phyloP scores from a whole-genome alignment of 192 early-diverging fungal genomes.

The Coemansia umbellata region DNA sequence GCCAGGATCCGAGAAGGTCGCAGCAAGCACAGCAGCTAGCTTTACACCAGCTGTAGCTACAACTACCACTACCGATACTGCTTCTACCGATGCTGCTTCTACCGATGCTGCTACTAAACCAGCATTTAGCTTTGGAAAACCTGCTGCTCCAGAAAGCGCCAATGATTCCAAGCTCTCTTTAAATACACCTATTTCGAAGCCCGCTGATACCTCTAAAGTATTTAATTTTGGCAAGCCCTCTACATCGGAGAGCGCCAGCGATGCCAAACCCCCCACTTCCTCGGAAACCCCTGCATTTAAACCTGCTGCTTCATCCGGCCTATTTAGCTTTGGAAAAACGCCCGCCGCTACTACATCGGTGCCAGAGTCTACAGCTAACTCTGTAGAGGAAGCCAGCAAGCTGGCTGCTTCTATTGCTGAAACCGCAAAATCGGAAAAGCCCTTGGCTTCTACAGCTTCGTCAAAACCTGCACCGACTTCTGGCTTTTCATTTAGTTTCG shows the following conservation, averaged over 20 bases:
- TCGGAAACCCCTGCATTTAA: background rate
- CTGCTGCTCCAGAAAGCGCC: background rate
- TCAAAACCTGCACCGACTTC: background rate
- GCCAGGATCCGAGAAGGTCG: background rate
- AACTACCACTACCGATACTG: background rate
- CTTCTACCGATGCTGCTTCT: conserved; percentile 1
- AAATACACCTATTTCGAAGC: background rate
- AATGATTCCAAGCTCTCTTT: conserved; percentile 1
- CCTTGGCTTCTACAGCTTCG: background rate
- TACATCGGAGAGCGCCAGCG: background rate
- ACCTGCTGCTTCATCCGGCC: background rate
- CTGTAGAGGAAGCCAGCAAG: conserved; percentile 1
- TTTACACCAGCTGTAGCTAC: conserved; percentile 10
- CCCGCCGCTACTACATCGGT: too few species aligned
- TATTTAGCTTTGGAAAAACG: conserved; percentile 2
- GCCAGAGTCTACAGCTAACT: background rate
- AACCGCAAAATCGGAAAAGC: background rate
- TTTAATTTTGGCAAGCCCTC: conserved; percentile 15
- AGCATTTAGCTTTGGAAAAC: conserved; percentile 8
- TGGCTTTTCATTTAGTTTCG: conserved; percentile 14
- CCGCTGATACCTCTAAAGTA: background rate
- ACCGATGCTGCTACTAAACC: conserved; percentile 3
- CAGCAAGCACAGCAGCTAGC: background rate
- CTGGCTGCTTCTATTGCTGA: background rate
- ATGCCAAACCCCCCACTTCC: too few species aligned